Percentiles rank a stretch among this genome's conserved stretches.
Conservation (phyloP, 2,329 filamentous ascomycete genomes). For the Celoporthe dispersa region DNA sequence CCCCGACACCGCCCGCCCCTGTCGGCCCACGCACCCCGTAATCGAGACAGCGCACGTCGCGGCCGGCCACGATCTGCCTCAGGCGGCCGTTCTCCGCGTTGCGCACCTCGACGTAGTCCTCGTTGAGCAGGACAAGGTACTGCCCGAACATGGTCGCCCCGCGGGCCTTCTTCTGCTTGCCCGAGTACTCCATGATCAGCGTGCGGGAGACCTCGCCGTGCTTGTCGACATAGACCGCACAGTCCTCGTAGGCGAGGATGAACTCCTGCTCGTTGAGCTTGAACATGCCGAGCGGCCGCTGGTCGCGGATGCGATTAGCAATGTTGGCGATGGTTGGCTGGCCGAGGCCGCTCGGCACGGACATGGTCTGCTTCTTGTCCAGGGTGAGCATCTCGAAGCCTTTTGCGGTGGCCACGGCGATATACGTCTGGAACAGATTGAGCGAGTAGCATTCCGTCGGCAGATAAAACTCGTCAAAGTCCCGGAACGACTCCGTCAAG, state of each 20-base stretch:
- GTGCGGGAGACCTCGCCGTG: slow-evolving; percentile 93
- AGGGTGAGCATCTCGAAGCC: slow-evolving; percentile 96
- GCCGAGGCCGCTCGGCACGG: slow-evolving; percentile 80
- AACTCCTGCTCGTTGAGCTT: slow-evolving; percentile 91
- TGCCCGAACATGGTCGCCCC: slow-evolving; percentile 88
- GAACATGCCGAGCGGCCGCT: slow-evolving; percentile 94
- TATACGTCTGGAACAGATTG: slow-evolving; percentile 93
- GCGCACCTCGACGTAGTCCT: slow-evolving; percentile 94
- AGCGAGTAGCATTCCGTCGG: slow-evolving; percentile 93
- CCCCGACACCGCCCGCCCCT: slow-evolving; percentile 43
- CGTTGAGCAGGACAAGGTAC: slow-evolving; percentile 91
- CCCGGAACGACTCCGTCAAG: slow-evolving; percentile 92
- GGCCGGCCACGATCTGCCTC: slow-evolving; percentile 90
- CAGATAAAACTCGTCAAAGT: slow-evolving; percentile 99
- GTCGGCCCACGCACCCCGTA: slow-evolving; percentile 73
- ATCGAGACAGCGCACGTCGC: slow-evolving; percentile 88
- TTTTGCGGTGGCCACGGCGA: slow-evolving; percentile 87
- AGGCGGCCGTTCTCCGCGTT: slow-evolving; percentile 95
- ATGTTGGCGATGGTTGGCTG: slow-evolving; percentile 82
- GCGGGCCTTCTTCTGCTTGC: slow-evolving; percentile 76
- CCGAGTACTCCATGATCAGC: slow-evolving; percentile 99
- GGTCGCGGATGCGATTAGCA: slow-evolving; percentile 78
- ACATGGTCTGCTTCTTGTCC: slow-evolving; percentile 96
- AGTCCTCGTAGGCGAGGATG: slow-evolving; percentile 91
- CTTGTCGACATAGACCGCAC: slow-evolving; percentile 97